Base-by-base conservation (phyloP, 345 rosid species). In the Aethionema arabicum region DNA sequence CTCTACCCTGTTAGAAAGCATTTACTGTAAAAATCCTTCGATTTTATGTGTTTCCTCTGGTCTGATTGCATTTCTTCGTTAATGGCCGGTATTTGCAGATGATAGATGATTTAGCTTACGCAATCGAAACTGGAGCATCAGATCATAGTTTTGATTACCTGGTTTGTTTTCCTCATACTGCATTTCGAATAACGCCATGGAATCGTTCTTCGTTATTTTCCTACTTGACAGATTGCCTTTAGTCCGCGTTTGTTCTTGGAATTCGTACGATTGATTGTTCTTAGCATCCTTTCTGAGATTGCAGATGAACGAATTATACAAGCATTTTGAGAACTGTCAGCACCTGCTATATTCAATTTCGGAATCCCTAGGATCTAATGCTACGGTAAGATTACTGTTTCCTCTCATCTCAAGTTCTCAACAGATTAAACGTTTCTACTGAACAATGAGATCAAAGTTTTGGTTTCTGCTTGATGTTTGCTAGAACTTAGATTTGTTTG, bases 241-340 rank as follows among this genome's bases (percentile, higher is more conserved):
- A 21, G 2, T 21, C 27, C 27, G 7, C 40, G 6, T 6, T 9
- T 4, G 1, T 5, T 5, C 38, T 35, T 35, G 38, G 38, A 35
- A 5, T 35, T 35, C 6, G 38, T 37, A 14, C 7, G 27, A 1
- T 54, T 54, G 4, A 4, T 60, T 60, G 36, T 35, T 12, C 1
- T 47, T 60, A 15, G 54, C 8, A 36, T 36, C 15, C 5, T 11
- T n/a, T 31, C 44, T 31, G 40, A 38, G 9, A 45, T 35, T 62
- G n/a, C 46, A 62, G 88, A 75, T 86, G 33, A 70, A 40, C 50
- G 92, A 79, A 67, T 67, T 85, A 76, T 83, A 70, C 73, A 77
- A 3, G 43, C 85, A 80, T 30, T 90, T 87, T 72, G 93, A 90
- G 75, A 83, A 83, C 78, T 82, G 87, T 70, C 87, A 87, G 80